phyloP scores from a whole-genome alignment of 2,329 filamentous ascomycete genomes.

The Ceratocystis alfenasii region DNA sequence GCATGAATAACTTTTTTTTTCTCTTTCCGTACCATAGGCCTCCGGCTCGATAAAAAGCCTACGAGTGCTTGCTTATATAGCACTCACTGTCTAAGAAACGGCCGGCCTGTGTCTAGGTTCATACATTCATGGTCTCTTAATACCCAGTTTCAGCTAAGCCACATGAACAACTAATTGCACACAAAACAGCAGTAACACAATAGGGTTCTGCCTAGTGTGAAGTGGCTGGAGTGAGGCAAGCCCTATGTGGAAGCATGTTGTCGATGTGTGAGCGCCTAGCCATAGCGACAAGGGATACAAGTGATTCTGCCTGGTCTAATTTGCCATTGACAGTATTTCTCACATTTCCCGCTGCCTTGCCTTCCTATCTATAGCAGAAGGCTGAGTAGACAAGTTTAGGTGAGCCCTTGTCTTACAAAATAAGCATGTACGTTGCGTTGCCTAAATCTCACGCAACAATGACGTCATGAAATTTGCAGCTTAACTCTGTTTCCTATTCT shows the following conservation, averaged over 20 bases:
- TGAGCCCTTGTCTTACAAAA: neutral
- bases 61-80: neutral
- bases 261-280: neutral
- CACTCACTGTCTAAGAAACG: no score
- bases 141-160: slow-evolving; percentile 3
- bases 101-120: no score
- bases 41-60: neutral
- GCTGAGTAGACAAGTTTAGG: neutral
- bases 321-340: neutral
- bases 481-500: neutral
- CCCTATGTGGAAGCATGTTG: neutral
- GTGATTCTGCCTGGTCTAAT: neutral
- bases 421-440: neutral
- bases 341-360: neutral
- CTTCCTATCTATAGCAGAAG: neutral
- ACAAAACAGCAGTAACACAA: neutral
- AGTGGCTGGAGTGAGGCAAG: neutral
- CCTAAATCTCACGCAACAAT: neutral
- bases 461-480: neutral
- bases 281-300: neutral
- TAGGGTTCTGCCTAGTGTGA: neutral
- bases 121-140: neutral
- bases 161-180: neutral
- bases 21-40: neutral
- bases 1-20: neutral